phyloP scores from a whole-genome alignment of 495 filamentous ascomycete species.

The Trichodelitschia bisporula region DNA sequence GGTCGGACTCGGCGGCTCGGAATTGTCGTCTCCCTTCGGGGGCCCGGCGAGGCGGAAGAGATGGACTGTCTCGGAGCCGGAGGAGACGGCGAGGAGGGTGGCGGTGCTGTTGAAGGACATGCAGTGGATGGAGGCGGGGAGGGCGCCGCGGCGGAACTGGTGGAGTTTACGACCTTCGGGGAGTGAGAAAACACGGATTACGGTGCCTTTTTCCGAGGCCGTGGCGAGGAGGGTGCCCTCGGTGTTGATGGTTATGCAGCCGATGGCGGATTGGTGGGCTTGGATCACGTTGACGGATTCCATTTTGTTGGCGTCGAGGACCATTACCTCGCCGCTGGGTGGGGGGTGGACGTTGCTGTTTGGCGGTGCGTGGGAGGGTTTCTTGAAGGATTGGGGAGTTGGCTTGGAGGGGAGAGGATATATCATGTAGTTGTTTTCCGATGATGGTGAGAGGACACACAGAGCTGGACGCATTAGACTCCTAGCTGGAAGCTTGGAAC shows the following conservation, averaged over 20 bases:
- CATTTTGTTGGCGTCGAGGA: conserved; percentile 67
- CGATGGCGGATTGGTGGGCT: conserved; percentile 82
- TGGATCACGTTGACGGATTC: conserved; percentile 86
- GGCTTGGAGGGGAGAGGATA: conserved; percentile 51
- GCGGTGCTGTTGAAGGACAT: conserved; percentile 98
- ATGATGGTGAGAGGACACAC: conserved; percentile 76
- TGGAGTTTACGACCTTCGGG: conserved; percentile 76
- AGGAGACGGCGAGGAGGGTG: conserved; percentile 82
- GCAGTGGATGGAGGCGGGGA: conserved; percentile 83
- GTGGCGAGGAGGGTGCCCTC: conserved; percentile 88
- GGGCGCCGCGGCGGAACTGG: conserved; percentile 84
- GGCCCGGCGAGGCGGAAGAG: conserved; percentile 50
- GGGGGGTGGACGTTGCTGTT: conserved; percentile 46
- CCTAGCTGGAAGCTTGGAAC: neutral
- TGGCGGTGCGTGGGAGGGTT: conserved; percentile 70
- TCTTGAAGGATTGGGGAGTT: conserved; percentile 30
- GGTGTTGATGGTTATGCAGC: conserved; percentile 68
- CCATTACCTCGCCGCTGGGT: conserved; percentile 74
- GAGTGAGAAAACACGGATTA: conserved; percentile 82
- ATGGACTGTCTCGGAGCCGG: conserved; percentile 90
- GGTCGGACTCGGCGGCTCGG: conserved; percentile 12
- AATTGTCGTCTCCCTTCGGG: conserved; percentile 12
- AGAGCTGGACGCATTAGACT: conserved; percentile 30
- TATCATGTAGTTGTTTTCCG: conserved; percentile 84
- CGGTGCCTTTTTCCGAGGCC: conserved; percentile 90